These are phyloP conservation scores for Hericium coralloides DNA, from an alignment of 768 basidiomycete genomes.

Conservation along the genomic window DNA sequence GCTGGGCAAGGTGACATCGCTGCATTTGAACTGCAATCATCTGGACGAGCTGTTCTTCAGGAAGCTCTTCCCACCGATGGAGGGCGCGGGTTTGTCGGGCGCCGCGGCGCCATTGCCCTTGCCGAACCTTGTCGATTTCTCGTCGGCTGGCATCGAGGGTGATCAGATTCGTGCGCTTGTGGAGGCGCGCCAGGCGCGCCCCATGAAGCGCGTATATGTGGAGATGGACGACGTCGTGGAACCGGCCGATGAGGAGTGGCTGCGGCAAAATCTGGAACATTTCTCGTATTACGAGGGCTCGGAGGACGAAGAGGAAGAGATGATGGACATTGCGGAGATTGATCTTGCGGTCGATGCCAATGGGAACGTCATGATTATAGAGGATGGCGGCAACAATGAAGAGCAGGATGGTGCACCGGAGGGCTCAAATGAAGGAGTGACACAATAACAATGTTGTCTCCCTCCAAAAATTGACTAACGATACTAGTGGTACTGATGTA, in stretches of 20 bases:
- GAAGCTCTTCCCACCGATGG: conserved; percentile 7
- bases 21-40: conserved; percentile 32
- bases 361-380: no score
- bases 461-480: no score
- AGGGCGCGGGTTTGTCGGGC: conserved; percentile 8
- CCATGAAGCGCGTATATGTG: conserved; percentile 38
- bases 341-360: not conserved
- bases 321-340: not conserved
- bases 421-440: no score
- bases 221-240: conserved; percentile 35
- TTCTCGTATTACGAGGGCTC: conserved; percentile 43
- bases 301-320: conserved; percentile 36
- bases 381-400: no score
- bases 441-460: no score
- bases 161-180: conserved; percentile 36
- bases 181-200: conserved; percentile 32
- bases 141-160: conserved; percentile 36
- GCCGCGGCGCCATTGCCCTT: conserved; percentile 24
- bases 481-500: no score
- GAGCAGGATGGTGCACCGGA: no score
- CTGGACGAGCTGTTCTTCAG: conserved; percentile 22
- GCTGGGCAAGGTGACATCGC: conserved; percentile 35
- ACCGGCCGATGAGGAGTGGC: conserved; percentile 39
- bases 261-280: conserved; percentile 59
- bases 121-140: conserved; percentile 43